Conservation (phyloP, 257 asterid species). For the Solanum piurae region DNA sequence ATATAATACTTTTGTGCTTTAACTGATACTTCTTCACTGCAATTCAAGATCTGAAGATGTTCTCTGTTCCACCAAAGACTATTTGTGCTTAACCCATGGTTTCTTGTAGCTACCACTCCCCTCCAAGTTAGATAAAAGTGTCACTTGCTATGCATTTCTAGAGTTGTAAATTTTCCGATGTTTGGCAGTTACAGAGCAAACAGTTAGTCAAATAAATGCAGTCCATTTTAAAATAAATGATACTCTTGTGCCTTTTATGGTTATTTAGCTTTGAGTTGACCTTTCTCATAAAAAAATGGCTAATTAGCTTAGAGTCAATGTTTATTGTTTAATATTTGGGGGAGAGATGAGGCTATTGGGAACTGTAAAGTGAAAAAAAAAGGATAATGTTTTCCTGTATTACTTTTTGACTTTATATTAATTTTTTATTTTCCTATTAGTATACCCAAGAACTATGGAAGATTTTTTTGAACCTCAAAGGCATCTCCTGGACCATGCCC, state of each 20-base stretch:
- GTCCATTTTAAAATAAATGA: background rate
- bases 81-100: background rate
- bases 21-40: background rate
- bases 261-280: background rate
- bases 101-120: background rate
- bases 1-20: background rate
- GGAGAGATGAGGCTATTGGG: background rate
- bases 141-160: background rate
- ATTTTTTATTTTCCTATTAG: background rate
- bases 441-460: no score
- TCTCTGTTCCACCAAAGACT: background rate
- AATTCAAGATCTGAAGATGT: background rate
- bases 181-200: background rate
- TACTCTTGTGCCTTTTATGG: background rate
- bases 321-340: background rate
- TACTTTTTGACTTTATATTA: background rate
- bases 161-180: background rate
- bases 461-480: no score
- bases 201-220: background rate
- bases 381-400: background rate
- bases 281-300: background rate
- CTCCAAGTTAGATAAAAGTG: background rate
- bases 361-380: background rate
- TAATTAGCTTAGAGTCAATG: background rate
- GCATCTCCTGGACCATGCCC: no score